Evolutionary conservation across 2,329 filamentous ascomycete species (phyloP), one percentile per base, ranked within the genome.

Genomic region (Tolypocladium album): DNA sequence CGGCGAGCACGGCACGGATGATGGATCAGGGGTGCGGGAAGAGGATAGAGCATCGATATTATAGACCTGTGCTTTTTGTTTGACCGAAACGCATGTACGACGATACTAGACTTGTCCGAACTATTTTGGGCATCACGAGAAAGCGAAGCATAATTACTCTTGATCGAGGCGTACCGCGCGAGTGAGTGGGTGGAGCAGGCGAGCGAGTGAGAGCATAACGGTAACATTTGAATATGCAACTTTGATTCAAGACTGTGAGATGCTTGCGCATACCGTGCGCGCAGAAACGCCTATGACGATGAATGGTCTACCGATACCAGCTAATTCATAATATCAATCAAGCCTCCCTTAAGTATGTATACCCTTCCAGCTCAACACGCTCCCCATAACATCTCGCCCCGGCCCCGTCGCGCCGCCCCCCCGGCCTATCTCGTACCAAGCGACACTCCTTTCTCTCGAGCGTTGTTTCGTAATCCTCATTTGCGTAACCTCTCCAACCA

Each of bases 1-100:
- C 43, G 68, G 69, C 11, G 69, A 69, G 15, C 70, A 72, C 43
- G 72, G 65, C 2, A 73, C 70, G 34, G 75, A 73, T 59, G 69
- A 71, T 22, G 67, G 62, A 2, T 66, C 55, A 38, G 57, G 50
- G 27, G 17, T 58, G 53, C 34, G 57, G 22, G 62, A 66, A 20
- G 59, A 61, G 12, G 57, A 61, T 59, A 47, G 60, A 45, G 61
- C 39, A 12, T 63, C 66, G 17, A 72, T 65, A 68, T 66, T 65
- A 65, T 72, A 65, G 61, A 63, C 43, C 60, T 12, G 50, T 36
- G 17, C 20, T 4, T 53, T 36, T 22, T n/a, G 17, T 22, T 20
- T 36, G 31, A 3, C 17, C 1, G 31, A 53, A 53, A 36, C 31
- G 8, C 9, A n/a, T 34, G 43, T 61, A 57, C 27, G 20, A 40